A percentile compares a stretch with the other conserved stretches of the same genome.
phyloP scores from a whole-genome alignment of 169 alveolate species.

The Amoebophrya sp. region DNA sequence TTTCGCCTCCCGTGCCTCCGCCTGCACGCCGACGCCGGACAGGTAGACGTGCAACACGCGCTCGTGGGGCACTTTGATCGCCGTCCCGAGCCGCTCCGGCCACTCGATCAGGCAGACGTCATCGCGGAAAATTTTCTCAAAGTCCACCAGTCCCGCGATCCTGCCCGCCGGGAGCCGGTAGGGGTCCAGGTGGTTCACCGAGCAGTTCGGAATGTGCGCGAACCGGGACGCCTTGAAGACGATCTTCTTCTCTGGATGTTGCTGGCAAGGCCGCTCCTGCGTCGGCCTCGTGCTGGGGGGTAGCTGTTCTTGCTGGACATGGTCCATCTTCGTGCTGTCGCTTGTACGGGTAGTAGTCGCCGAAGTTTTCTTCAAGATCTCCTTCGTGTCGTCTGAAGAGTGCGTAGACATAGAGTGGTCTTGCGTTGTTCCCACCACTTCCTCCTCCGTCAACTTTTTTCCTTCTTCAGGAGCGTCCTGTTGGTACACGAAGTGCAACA shows the following conservation, averaged over 20 bases:
- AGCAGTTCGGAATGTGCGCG: neutral
- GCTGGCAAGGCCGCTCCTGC: no score
- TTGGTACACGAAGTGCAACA: neutral
- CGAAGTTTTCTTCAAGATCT: neutral
- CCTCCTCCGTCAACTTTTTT: neutral
- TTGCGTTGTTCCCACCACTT: neutral
- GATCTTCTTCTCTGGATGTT: constrained; percentile 23
- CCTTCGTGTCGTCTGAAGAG: neutral
- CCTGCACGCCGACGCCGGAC: constrained; percentile 8
- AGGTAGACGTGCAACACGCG: neutral
- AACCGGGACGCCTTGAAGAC: neutral
- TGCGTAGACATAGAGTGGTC: neutral
- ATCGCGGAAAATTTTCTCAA: neutral
- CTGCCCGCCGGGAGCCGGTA: constrained; percentile 27
- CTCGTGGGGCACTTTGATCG: neutral
- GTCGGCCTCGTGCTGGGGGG: no score
- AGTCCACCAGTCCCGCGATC: constrained; percentile 34
- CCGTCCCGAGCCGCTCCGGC: constrained; percentile 36
- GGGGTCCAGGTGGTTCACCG: constrained; percentile 37
- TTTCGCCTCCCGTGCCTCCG: neutral
- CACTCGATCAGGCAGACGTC: constrained; percentile 29
- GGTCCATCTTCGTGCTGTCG: neutral
- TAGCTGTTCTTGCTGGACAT: neutral
- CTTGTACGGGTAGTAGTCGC: neutral
- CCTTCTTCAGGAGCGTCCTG: neutral